phyloP scores from a whole-genome alignment of 2,329 filamentous ascomycete genomes.

The Diaporthe ampelina region DNA sequence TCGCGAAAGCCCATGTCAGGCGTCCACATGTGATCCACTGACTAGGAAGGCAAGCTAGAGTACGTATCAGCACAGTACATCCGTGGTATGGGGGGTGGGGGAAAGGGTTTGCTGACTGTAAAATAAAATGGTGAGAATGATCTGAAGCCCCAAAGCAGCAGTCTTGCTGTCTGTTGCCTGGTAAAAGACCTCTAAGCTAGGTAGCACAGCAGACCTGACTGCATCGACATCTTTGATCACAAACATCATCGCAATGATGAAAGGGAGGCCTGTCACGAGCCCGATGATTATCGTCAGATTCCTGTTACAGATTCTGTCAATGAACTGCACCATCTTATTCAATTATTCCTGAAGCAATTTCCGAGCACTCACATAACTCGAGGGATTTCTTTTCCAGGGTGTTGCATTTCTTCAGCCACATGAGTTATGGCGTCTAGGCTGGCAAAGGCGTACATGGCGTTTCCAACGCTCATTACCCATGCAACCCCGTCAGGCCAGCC shows the following conservation, averaged over 20 bases:
- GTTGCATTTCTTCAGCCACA: neutral
- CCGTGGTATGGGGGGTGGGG: neutral
- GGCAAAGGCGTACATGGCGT: neutral
- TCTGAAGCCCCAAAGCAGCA: neutral
- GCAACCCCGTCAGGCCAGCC: neutral
- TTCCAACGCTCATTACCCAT: neutral
- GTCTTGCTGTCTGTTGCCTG: neutral
- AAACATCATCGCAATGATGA: neutral
- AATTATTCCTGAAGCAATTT: neutral
- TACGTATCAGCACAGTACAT: neutral
- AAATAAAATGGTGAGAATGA: neutral
- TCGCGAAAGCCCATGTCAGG: neutral
- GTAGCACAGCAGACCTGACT: neutral
- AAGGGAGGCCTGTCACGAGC: neutral
- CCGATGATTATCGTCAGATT: neutral
- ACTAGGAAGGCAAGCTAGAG: neutral
- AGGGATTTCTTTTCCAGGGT: neutral
- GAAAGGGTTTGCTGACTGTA: neutral
- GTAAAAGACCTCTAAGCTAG: neutral
- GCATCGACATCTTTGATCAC: neutral
- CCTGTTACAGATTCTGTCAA: neutral
- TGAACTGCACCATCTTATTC: neutral
- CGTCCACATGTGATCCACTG: neutral
- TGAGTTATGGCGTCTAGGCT: neutral
- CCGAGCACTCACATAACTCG: neutral